Evolutionary conservation across 2,329 filamentous ascomycete genomes (phyloP).

Genomic region (Chalara sp.): DNA sequence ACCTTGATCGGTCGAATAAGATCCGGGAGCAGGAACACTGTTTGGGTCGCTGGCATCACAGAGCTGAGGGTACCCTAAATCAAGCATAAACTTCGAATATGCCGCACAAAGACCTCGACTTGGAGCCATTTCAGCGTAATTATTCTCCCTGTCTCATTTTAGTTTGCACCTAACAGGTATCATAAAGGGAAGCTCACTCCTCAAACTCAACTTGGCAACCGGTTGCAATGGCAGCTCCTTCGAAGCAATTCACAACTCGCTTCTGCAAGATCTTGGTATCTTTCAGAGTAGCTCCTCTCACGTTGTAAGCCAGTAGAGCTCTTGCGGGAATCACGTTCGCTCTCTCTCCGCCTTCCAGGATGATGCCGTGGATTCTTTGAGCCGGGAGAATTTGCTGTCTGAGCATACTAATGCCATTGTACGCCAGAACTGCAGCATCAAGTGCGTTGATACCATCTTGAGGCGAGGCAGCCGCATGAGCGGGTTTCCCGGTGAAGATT

Average conservation of each 20-base stretch:
- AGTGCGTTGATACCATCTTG: constrained; percentile 34
- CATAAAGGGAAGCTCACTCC: constrained; percentile 17
- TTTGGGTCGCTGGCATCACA: neutral
- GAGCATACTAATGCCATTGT: constrained; percentile 27
- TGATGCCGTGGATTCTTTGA: constrained; percentile 31
- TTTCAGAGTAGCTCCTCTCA: constrained; percentile 13
- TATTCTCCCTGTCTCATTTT: neutral
- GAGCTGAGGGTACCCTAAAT: neutral
- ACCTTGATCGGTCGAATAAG: neutral
- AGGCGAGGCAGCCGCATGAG: constrained; percentile 33
- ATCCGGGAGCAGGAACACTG: neutral
- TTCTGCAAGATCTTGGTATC: constrained; percentile 11
- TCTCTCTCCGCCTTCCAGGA: constrained; percentile 29
- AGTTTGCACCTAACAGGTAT: too few species aligned
- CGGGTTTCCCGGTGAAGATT: constrained; percentile 22
- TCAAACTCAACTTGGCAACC: constrained; percentile 21
- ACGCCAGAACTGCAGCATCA: constrained; percentile 31
- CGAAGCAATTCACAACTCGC: constrained; percentile 17
- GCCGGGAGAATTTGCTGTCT: constrained; percentile 24
- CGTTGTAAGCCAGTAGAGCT: constrained; percentile 12
- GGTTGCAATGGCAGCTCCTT: constrained; percentile 19
- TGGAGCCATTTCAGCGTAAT: neutral
- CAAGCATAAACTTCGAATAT: neutral
- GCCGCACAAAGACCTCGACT: neutral
- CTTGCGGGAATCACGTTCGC: constrained; percentile 32